Evolutionary conservation across 2,329 filamentous ascomycete genomes (phyloP).

Genomic region (Eurotiales sp.): DNA sequence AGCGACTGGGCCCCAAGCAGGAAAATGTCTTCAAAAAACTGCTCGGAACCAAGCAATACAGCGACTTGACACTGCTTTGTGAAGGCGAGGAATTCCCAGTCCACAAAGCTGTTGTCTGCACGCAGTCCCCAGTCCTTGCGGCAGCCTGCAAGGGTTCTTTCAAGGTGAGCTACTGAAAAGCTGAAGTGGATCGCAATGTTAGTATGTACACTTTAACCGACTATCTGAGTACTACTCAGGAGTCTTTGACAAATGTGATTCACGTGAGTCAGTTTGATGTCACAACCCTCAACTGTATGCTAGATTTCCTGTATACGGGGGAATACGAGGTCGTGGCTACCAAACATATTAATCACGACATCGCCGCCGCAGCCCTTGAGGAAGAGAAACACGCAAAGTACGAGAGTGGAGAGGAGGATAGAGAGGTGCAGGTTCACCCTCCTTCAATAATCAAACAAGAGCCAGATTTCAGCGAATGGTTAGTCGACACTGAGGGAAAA

Average conservation of each 20-base stretch:
- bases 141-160: conserved; percentile 3
- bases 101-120: conserved; percentile 11
- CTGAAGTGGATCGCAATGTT: too few species aligned
- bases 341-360: neutral
- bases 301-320: conserved; percentile 4
- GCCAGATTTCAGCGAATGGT: conserved; percentile 1
- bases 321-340: neutral
- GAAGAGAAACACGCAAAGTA: too few species aligned
- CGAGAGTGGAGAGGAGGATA: too few species aligned
- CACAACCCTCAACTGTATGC: neutral
- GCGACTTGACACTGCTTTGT: conserved; percentile 11
- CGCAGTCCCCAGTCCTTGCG: conserved; percentile 8
- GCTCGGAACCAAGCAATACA: neutral
- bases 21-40: neutral
- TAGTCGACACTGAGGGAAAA: neutral
- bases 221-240: conserved; percentile 8
- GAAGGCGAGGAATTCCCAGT: conserved; percentile 6
- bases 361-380: neutral
- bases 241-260: conserved; percentile 10
- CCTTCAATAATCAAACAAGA: too few species aligned
- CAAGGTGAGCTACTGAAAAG: neutral
- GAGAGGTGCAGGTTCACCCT: too few species aligned
- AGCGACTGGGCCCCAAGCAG: neutral
- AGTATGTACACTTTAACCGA: too few species aligned
- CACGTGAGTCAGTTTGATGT: conserved; percentile 11